Base-by-base conservation (phyloP, 192 early-diverging fungal species). In the Pilaira anomala region DNA sequence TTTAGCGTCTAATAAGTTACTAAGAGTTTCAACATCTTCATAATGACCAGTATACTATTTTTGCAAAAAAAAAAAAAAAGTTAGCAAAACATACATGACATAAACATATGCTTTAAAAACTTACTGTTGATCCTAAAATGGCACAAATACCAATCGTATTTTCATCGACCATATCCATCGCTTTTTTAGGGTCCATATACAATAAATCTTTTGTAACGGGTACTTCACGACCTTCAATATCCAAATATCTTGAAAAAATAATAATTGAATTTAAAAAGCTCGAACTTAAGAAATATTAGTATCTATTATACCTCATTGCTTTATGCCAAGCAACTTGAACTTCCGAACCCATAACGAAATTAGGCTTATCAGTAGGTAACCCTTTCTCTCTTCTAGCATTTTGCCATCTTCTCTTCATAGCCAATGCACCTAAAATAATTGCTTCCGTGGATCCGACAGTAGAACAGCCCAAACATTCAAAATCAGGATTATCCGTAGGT, bases 381-480 rank as follows among this genome's bases (percentile, higher is more conserved):
- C 90, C 91, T 25, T 76, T 79, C 3, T 74, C 84, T 54, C 76
- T 66, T 33, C 88, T 77, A 16, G 61, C 69, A 53, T 72, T 30
- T 53, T 88, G 80, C 92, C 92, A 94, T 25, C 85, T 75, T 66
- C 86, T 83, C 62, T 93, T 93, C 80, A 93, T 83, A 6, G 91
- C 87, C 58, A 94, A 76, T 0, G 82, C 85, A 22, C 82, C 85
- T 7, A 94, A 78, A 71, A 89, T 85, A 44, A 93, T 85, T 4
- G 87, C 92, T 72, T 94, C 92, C 0, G 85, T 86, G 3, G 90
- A 92, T 9, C 92, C 92, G 2, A 87, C 76, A n/a, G 87, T 88
- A 6, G 89, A 82, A 2, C 83, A 84, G 46, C 90, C 89, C 3
- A 89, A 68, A 2, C 86, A 70, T 14, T 81, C 75, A 12, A 67